phyloP scores from a whole-genome alignment of 805 yeast species.

The Pichia occidentalis region DNA sequence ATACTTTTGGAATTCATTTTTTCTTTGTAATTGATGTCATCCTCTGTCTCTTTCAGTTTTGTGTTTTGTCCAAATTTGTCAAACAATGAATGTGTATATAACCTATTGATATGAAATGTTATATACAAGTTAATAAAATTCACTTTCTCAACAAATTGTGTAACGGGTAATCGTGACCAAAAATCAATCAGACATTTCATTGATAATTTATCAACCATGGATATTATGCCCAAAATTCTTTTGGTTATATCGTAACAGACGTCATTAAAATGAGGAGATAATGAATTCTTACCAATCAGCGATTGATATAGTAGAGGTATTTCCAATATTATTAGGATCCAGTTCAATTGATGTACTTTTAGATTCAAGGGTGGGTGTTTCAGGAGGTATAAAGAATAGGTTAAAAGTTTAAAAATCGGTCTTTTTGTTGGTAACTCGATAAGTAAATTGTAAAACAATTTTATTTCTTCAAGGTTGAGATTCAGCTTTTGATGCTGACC shows the following conservation, averaged over 20 bases:
- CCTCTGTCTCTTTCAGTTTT: constrained; percentile 16
- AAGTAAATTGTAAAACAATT: constrained; percentile 39
- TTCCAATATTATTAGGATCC: constrained; percentile 62
- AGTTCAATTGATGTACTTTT: constrained; percentile 40
- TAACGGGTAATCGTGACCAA: constrained; percentile 41
- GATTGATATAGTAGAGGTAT: constrained; percentile 56
- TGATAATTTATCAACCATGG: constrained; percentile 38
- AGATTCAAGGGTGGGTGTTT: constrained; percentile 41
- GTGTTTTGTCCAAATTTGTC: constrained; percentile 17
- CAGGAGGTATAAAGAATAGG: constrained; percentile 45
- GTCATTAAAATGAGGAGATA: constrained; percentile 44
- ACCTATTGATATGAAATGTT: constrained; percentile 63
- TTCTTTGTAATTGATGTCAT: constrained; percentile 29
- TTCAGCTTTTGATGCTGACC: no score
- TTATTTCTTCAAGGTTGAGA: constrained; percentile 43
- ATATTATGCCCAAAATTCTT: constrained; percentile 59
- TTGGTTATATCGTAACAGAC: constrained; percentile 65
- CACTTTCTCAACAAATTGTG: constrained; percentile 45
- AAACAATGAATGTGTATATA: constrained; percentile 33
- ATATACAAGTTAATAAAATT: constrained; percentile 70
- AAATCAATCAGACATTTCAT: constrained; percentile 44
- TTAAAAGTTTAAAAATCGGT: constrained; percentile 51
- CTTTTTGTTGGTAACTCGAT: constrained; percentile 49
- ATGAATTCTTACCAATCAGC: constrained; percentile 23
- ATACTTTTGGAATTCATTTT: no score